These are phyloP conservation scores for Bacidia rubella DNA, from an alignment of 495 filamentous ascomycete genomes.

Conservation along the genomic window DNA sequence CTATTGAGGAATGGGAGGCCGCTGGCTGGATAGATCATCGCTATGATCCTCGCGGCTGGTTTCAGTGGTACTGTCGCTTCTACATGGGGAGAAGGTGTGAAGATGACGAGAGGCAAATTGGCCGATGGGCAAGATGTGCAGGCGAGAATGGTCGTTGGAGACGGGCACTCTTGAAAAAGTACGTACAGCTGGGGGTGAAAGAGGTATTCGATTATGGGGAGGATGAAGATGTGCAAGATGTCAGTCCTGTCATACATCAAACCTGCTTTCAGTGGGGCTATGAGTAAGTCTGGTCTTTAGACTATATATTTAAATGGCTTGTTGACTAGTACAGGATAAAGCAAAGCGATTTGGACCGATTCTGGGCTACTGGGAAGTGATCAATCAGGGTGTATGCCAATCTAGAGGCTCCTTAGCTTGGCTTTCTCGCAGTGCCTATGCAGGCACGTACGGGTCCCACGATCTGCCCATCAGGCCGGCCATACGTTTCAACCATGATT, in stretches of 20 bases:
- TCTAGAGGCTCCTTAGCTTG: too few species aligned
- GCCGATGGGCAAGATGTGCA: constrained; percentile 33
- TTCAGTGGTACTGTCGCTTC: constrained; percentile 39
- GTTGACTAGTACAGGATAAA: constrained; percentile 18
- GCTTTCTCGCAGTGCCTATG: constrained; percentile 6
- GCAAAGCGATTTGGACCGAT: constrained; percentile 31
- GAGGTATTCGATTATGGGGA: constrained; percentile 34
- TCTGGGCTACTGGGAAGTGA: constrained; percentile 25
- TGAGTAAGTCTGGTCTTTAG: constrained; percentile 10
- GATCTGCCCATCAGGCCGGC: neutral
- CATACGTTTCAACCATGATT: neutral
- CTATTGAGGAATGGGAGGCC: constrained; percentile 37
- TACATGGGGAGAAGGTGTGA: constrained; percentile 33
- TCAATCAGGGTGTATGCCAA: too few species aligned
- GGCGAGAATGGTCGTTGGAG: constrained; percentile 34
- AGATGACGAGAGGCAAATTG: constrained; percentile 35
- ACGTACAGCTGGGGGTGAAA: constrained; percentile 27
- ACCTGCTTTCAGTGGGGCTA: constrained; percentile 39
- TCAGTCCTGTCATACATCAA: constrained; percentile 38
- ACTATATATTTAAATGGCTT: neutral
- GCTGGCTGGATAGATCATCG: constrained; percentile 34
- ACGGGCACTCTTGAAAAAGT: constrained; percentile 32
- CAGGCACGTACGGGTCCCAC: neutral
- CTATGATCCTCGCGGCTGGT: constrained; percentile 35
- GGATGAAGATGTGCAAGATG: constrained; percentile 27